Evolutionary conservation across 2,329 filamentous ascomycete species (phyloP), one percentile per base, ranked within the genome.

Genomic region (Curvularia lunata): DNA sequence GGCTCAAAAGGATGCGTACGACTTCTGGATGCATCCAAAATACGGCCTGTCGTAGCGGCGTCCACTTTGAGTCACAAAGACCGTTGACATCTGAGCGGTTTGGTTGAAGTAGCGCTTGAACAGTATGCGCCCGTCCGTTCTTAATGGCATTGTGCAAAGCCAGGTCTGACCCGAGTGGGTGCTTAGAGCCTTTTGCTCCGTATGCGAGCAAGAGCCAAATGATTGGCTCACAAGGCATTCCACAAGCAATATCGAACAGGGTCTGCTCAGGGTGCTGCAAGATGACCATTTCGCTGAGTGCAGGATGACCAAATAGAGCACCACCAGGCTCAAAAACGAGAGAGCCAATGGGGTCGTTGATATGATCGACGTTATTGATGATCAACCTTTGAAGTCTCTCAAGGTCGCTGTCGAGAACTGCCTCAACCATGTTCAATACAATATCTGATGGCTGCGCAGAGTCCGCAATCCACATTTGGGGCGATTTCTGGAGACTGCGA

Each of bases 131-230:
- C 4, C 72, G 62, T 18, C 68, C 69, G 30, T 76, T 76, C 43
- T 70, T 75, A 43, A 75, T 76, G 4, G 73, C 74, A 54, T 75
- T 77, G 37, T 75, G 68, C 7, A 77, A 56, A 1, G 74, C 67
- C 10, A 75, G 54, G 37, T 75, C 73, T 5, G 65, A 73, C 0
- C 73, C 73, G 5, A 71, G 61, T 2, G 73, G 73, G 46, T 75
- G 69, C 16, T 52, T 67, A 4, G 72, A 69, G 25, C 72, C 66
- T 53, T 62, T 74, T 4, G 64, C 73, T n/a, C 67, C 67, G 49
- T 74, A 63, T 0, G 65, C 59, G 16, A 73, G 10, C 1, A 76
- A 46, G 0, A 73, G 58, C 69, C 71, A 75, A 5, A 72, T 47
- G 0, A 67, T 53, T 0, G 70, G 64, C 5, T 64, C 63, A 18